A percentile compares a stretch with the other conserved stretches of the same genome.
phyloP scores from a whole-genome alignment of 495 filamentous ascomycete genomes.

The Talaromyces liani region DNA sequence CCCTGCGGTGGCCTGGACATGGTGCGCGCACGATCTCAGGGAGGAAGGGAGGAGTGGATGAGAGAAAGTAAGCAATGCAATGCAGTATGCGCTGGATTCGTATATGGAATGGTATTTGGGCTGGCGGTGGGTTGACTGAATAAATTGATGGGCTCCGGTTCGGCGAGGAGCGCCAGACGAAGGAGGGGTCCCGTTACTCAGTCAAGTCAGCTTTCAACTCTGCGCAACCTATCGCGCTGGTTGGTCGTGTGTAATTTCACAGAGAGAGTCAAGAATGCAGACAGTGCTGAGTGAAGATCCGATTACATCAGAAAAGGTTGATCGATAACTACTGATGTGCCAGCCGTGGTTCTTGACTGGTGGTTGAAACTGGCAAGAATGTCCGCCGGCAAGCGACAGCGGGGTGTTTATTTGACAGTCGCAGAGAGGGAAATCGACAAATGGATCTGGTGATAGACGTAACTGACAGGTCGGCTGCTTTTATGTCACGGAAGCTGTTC shows the following conservation, averaged over 20 bases:
- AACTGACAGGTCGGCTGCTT: background rate
- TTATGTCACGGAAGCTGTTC: background rate
- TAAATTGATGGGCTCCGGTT: background rate
- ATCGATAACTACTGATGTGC: background rate
- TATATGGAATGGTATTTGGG: background rate
- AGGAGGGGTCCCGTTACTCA: background rate
- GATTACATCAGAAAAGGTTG: background rate
- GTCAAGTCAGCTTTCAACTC: background rate
- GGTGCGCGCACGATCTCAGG: constrained; percentile 7
- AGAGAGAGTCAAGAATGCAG: background rate
- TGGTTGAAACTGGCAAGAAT: background rate
- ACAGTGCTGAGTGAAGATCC: background rate
- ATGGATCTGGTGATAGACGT: background rate
- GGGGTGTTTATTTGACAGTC: background rate
- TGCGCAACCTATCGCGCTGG: background rate
- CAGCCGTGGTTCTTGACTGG: background rate
- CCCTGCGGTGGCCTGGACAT: constrained; percentile 39
- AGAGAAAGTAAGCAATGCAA: constrained; percentile 11
- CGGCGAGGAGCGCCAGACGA: background rate
- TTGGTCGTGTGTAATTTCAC: background rate
- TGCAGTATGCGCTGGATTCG: background rate
- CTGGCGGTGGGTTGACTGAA: background rate
- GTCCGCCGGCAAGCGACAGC: background rate
- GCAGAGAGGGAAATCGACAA: background rate
- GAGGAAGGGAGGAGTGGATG: constrained; percentile 5